Evolutionary conservation across 2,329 filamentous ascomycete species (phyloP).

Genomic region (Diaporthe velutina): DNA sequence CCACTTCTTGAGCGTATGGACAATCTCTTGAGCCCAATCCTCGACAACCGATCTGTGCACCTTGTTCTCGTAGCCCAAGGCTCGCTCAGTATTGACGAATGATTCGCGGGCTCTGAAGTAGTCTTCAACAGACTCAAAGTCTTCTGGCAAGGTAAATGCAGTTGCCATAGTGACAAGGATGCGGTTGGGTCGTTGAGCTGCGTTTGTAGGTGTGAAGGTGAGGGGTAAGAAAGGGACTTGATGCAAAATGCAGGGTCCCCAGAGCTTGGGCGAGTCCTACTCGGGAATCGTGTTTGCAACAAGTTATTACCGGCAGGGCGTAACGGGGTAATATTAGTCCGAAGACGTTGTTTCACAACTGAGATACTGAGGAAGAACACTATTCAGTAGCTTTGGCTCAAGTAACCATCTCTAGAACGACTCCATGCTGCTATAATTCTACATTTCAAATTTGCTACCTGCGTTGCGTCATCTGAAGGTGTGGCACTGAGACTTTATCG

Average conservation of each 20-base stretch:
- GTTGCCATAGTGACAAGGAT: background rate
- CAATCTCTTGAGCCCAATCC: background rate
- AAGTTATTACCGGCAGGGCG: background rate
- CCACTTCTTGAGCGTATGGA: conserved; percentile 6
- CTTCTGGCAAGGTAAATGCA: background rate
- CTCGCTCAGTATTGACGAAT: conserved; percentile 7
- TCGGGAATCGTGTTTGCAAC: background rate
- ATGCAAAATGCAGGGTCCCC: background rate
- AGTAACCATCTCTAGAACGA: background rate
- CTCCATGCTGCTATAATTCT: no score
- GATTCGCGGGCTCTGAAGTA: conserved; percentile 14
- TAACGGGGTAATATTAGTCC: background rate
- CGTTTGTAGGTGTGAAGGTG: background rate
- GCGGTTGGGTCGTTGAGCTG: no score
- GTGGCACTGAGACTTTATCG: no score
- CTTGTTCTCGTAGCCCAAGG: background rate
- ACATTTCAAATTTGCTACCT: no score
- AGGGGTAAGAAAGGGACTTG: background rate
- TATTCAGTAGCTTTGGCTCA: background rate
- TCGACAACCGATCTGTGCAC: background rate
- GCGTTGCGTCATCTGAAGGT: no score
- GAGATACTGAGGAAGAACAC: background rate
- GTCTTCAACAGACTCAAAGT: background rate
- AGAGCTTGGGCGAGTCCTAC: background rate
- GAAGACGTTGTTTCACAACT: background rate